A percentile compares a stretch with the other conserved stretches of the same genome.
phyloP scores from a whole-genome alignment of 768 basidiomycete species.

The Serendipita sp. region DNA sequence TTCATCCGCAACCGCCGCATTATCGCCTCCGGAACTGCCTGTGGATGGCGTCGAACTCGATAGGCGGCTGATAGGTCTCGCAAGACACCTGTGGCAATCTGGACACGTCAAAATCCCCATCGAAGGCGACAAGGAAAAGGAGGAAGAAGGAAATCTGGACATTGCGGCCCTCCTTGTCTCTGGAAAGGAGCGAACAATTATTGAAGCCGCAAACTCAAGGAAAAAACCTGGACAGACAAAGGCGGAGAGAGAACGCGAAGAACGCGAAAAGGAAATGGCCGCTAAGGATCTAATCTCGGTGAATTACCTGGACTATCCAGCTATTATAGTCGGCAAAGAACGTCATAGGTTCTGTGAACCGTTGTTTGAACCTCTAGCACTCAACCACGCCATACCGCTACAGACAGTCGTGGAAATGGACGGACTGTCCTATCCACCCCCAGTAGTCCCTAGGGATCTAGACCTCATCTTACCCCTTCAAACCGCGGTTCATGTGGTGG shows the following conservation, averaged over 20 bases:
- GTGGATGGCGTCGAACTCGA: constrained; percentile 30
- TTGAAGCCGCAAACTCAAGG: constrained; percentile 71
- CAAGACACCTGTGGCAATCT: constrained; percentile 42
- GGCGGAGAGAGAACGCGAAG: constrained; percentile 39
- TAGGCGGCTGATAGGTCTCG: constrained; percentile 43
- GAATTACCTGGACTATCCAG: constrained; percentile 47
- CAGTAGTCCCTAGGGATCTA: constrained; percentile 7
- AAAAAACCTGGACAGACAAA: constrained; percentile 57
- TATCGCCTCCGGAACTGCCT: constrained; percentile 36
- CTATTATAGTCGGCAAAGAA: constrained; percentile 68
- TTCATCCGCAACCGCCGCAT: constrained; percentile 39
- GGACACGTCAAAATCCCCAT: constrained; percentile 59
- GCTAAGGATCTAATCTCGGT: constrained; percentile 68
- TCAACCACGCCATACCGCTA: constrained; percentile 22
- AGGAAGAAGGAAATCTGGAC: constrained; percentile 77
- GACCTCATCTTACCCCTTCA: constrained; percentile 33
- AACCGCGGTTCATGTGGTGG: constrained; percentile 47
- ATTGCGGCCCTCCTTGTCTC: constrained; percentile 82
- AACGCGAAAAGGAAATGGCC: constrained; percentile 66
- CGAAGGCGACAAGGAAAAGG: constrained; percentile 51
- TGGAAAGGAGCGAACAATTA: constrained; percentile 80
- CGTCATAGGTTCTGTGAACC: constrained; percentile 86
- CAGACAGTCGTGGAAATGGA: constrained; percentile 13
- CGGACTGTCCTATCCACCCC: background rate
- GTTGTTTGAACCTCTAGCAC: constrained; percentile 55